Base-by-base conservation (phyloP, 2,329 filamentous ascomycete genomes). In the Apiospora phragmitis region DNA sequence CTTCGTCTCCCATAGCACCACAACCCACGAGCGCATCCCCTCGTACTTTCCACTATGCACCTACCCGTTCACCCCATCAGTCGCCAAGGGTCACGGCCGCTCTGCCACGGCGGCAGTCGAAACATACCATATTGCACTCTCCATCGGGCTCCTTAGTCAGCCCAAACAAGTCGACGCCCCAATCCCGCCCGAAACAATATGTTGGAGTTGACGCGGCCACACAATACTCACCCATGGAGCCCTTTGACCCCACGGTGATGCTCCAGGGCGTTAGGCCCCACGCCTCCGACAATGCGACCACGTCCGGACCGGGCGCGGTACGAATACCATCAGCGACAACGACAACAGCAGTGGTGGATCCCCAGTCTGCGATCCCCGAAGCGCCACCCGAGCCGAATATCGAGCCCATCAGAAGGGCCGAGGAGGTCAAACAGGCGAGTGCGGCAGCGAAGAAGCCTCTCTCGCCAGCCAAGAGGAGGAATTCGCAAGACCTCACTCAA, bases 11-110 rank as follows among this genome's bases (percentile, higher is more conserved):
- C 72, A 81, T 85, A 75, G 81, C 85, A 77, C 79, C 85, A 78
- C 80, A 81, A 77, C 83, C 86, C 75, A 82, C 85, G 81, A 88
- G 84, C 83, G 83, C 85, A 77, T 88, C 87, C 68, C 86, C 87
- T 72, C 81, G 77, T 75, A 80, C 81, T 76, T 83, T 85, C 78
- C 84, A 85, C 77, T 86, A 86, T 84, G 83, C 83, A 76, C 80
- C 86, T 80, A 79, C 82, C 75, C 79, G 81, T 74, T 83, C 83
- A 73, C 82, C 82, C 72, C 79, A 78, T 74, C 81, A 81, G 71
- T 84, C 83, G 71, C 82, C 78, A 49, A 78, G 83, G 78, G 80
- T 81, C 77, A 80, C 80, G 73, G 79, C 81, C 72, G 79, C 81
- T 68, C 75, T 84, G 76, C 80, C 81, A 77, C 80, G 82, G 73